Conservation (phyloP, 139 green algal species). For the Chlamydomonas sp. region DNA sequence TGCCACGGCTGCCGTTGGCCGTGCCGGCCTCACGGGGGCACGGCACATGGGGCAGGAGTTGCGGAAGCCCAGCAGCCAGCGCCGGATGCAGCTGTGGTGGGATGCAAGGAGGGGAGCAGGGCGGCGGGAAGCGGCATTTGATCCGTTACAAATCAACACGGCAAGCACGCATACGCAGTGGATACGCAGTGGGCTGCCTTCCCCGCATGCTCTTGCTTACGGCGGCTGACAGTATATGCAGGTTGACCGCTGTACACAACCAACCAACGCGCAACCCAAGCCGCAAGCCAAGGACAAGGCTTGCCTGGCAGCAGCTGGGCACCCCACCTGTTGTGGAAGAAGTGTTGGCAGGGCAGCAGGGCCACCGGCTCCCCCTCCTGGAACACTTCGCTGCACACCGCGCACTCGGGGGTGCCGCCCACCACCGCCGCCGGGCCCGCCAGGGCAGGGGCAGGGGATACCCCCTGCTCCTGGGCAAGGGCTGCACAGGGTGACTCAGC, state of each 20-base stretch:
- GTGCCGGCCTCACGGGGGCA: neutral
- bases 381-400: slow-evolving; percentile 35
- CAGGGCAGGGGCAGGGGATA: neutral
- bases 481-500: neutral
- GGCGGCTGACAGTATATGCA: too few species aligned
- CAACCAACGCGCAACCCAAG: neutral
- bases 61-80: slow-evolving; percentile 25
- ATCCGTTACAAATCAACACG: neutral
- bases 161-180: neutral
- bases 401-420: slow-evolving; percentile 12
- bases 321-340: slow-evolving; percentile 19
- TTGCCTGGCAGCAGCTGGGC: neutral
- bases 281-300: neutral
- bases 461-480: neutral
- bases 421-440: neutral
- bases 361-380: slow-evolving; percentile 2
- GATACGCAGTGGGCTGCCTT: neutral
- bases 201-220: neutral
- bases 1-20: neutral
- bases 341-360: slow-evolving; percentile 26
- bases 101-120: neutral
- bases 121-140: neutral
- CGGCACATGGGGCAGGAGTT: slow-evolving; percentile 35
- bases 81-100: slow-evolving; percentile 16
- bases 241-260: neutral